Base-by-base conservation (phyloP, 129 eudicot genomes). In the Centella asiatica region DNA sequence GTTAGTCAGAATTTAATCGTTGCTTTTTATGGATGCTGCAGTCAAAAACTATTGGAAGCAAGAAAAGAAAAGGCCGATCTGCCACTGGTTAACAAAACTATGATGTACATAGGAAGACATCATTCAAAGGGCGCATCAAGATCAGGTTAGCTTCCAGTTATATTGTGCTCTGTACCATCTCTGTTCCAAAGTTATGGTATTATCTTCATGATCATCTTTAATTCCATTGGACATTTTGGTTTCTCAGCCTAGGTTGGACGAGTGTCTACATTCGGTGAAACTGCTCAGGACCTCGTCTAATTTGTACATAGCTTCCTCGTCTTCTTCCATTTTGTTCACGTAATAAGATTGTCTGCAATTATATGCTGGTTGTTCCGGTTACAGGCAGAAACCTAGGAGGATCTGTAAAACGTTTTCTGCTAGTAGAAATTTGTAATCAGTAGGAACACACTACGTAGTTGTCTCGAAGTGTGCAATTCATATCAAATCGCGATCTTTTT, bases 71-170 rank as follows among this genome's bases (percentile, higher is more conserved):
- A 67, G 22, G 85, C 81, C 18, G 81, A 75, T 22, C 74, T 80
- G 62, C 85, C 85, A 0, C 67, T 80, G 36, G 72, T 80, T 15
- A 80, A 80, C 76, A 76, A 80, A 65, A 71, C 78, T 6, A 75
- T 72, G 81, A 67, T 80, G 85, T 65, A 75, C 73, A 27, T 80
- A 5, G 81, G 81, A 51, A 67, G 81, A 42, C 77, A 19, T 32
- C 77, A 49, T 31, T 10, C 25, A 29, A 66, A 62, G 23, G 70
- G 65, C 2, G 24, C 50, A 28, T 25, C 76, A 25, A 56, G 27
- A 57, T 52, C 66, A 69, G 58, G 83, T 67, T 52, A 13, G 65
- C 27, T 47, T 62, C 58, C 7, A 11, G 15, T 56, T 32, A 52
- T 49, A 31, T 59, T 59, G 49, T 71, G 63, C 25, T 40, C 18